Base-by-base conservation (phyloP, 352 stramenopile species). In the Peronospora tabacina region DNA sequence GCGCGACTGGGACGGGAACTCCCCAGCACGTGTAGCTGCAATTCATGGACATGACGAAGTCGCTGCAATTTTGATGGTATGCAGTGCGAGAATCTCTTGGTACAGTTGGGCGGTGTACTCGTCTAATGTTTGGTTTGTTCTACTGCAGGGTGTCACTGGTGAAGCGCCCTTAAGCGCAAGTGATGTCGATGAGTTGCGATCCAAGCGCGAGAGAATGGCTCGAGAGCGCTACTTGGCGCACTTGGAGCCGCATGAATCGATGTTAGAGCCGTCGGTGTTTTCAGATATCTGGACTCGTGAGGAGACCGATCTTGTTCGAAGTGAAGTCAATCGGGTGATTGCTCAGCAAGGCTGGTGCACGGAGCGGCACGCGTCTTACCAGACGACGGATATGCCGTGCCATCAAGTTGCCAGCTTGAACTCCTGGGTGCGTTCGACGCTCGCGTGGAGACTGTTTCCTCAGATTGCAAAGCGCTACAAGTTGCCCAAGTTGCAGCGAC, bases 321-420 rank as follows among this genome's bases (percentile, higher is more conserved):
- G 37, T 15, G 63, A 62, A 47, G 55, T 92, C 2, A 65, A 76
- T 16, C 55, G 52, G 5, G 33, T 70, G 17, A 78, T 73, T 0
- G 32, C 30, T 10, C 34, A 64, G 7, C 61, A 66, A 5, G 82
- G 85, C 9, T 95, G 82, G 85, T 78, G 67, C 52, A 88, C 63
- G 44, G 76, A 87, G 45, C 72, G 85, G 7, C 85, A 95, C 36
- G 63, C 75, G 0, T 82, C 75, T 19, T 92, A 92, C 49, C 77
- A 83, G 22, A 95, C 85, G 24, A 94, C 82, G 7, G 85, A 95
- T 44, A 66, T 95, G 47, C 81, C 82, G 9, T 80, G 75, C 29
- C 75, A 89, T 35, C 76, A 76, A n/a, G 77, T 86, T 38, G 61
- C 75, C 8, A 54, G 61, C 6, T 58, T 90, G 22, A 73, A 90